These are phyloP conservation scores for Aureobasidium namibiae DNA, from an alignment of 2,329 filamentous ascomycete genomes.

Conservation along the genomic window DNA sequence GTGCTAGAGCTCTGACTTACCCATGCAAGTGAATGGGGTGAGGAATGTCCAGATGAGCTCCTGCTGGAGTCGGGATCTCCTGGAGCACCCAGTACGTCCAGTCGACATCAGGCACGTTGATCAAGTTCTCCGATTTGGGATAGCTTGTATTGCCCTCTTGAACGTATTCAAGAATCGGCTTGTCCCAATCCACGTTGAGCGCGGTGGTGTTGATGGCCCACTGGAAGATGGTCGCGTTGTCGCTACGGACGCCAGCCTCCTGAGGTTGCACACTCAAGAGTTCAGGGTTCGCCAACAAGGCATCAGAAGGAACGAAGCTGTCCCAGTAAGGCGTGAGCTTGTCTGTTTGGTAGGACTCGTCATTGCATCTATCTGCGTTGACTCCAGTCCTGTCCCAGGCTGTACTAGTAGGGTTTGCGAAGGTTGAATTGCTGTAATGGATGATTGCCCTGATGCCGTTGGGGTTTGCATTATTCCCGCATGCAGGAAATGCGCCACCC, in stretches of 20 bases:
- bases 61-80: conserved; percentile 15
- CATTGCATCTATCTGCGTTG: conserved; percentile 26
- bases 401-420: conserved; percentile 20
- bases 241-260: conserved; percentile 12
- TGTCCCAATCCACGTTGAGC: conserved; percentile 29
- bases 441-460: conserved; percentile 35
- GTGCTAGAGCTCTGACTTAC: not conserved
- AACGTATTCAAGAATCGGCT: conserved; percentile 31
- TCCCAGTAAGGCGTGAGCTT: conserved; percentile 28
- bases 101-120: not conserved
- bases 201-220: conserved; percentile 33
- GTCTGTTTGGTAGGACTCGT: conserved; percentile 24
- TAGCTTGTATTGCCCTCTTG: conserved; percentile 16
- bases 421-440: conserved; percentile 27
- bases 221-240: conserved; percentile 24
- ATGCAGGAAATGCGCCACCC: not conserved
- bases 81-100: conserved; percentile 32
- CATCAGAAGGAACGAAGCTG: conserved; percentile 21
- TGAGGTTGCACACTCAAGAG: not conserved
- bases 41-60: conserved; percentile 16
- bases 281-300: conserved; percentile 20
- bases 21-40: conserved; percentile 15
- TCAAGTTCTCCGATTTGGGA: not conserved
- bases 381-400: conserved; percentile 24
- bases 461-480: conserved; percentile 21